phyloP scores from a whole-genome alignment of 2,329 filamentous ascomycete species.

The Penicillium sp. region DNA sequence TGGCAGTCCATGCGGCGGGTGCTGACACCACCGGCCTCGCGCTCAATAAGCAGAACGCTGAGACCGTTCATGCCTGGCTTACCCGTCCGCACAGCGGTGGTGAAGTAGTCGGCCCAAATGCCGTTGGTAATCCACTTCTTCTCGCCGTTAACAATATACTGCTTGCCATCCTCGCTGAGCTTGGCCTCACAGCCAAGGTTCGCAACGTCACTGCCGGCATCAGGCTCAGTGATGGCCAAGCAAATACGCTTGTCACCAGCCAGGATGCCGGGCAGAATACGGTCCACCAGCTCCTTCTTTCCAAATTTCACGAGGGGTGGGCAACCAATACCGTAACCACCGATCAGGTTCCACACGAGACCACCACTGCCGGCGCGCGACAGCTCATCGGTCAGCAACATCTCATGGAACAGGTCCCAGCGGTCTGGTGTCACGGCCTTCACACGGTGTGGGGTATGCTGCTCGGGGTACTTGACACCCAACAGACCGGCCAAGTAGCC shows the following conservation, averaged over 20 bases:
- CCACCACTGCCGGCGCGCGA: conserved; percentile 86
- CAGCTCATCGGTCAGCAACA: conserved; percentile 92
- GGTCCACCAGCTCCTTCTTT: conserved; percentile 77
- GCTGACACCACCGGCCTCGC: conserved; percentile 76
- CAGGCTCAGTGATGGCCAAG: conserved; percentile 93
- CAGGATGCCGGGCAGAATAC: conserved; percentile 84
- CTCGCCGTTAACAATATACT: conserved; percentile 99
- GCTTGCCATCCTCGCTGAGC: conserved; percentile 90
- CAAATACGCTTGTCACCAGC: conserved; percentile 96
- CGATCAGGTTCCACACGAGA: conserved; percentile 94
- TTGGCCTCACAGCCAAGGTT: conserved; percentile 96
- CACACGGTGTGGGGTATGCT: conserved; percentile 70
- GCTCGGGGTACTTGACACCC: conserved; percentile 71
- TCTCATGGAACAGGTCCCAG: conserved; percentile 98
- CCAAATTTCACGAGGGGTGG: conserved; percentile 92
- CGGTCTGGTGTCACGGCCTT: conserved; percentile 79
- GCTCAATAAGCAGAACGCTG: conserved; percentile 87
- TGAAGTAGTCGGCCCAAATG: conserved; percentile 96
- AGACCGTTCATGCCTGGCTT: conserved; percentile 90
- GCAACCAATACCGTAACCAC: conserved; percentile 93
- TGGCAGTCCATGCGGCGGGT: conserved; percentile 98
- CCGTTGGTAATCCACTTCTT: conserved; percentile 99
- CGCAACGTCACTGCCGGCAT: conserved; percentile 92
- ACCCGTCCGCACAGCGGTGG: conserved; percentile 88
- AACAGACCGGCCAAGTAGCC: conserved; percentile 91